Evolutionary conservation across 2,329 filamentous ascomycete species (phyloP), one percentile per base, ranked within the genome.

Genomic region (Nigrospora oryzae): DNA sequence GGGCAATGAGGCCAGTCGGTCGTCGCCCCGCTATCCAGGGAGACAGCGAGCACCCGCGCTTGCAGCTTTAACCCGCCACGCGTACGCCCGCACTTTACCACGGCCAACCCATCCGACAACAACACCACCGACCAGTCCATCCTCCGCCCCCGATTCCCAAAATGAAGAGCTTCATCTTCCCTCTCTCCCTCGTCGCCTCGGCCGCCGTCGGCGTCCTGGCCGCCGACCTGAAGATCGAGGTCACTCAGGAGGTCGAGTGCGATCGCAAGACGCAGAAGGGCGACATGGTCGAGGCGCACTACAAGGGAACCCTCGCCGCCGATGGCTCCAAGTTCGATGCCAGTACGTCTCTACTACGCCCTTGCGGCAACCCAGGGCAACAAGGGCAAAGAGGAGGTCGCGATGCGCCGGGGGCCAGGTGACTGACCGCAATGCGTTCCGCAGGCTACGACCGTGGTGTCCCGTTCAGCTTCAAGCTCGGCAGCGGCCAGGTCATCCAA

Each of bases 201-300:
- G 65, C 71, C 49, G 71, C 71, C 47, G 59, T 73, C 49, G 67
- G 72, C 53, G 63, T 67, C 49, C 67, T 79, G 51, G 73, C 78
- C 41, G 64, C 73, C 48, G 78, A 84, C 54, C 79, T 95, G 55
- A 78, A 86, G 66, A 86, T 95, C 62, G 81, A 95, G 53, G 81
- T 87, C 53, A 86, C 82, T 42, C 74, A 81, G 47, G 71, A 78
- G 23, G 84, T 86, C 51, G 79, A 88, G 54, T 96, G 90, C 73
- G 79, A 81, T 42, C 83, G 89, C 65, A 90, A 87, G 71, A 86
- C 80, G 14, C 59, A 77, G 59, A 79, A 75, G 50, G 89, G 89
- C 53, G 90, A 96, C 69, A 81, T 73, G 51, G 81, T 96, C 60
- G 73, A 82, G 45, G 89, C 96, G 58, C 89, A 96, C 72, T 96